These are phyloP conservation scores for Citrus reticulata DNA, from an alignment of 345 rosid species.

Conservation along the genomic window DNA sequence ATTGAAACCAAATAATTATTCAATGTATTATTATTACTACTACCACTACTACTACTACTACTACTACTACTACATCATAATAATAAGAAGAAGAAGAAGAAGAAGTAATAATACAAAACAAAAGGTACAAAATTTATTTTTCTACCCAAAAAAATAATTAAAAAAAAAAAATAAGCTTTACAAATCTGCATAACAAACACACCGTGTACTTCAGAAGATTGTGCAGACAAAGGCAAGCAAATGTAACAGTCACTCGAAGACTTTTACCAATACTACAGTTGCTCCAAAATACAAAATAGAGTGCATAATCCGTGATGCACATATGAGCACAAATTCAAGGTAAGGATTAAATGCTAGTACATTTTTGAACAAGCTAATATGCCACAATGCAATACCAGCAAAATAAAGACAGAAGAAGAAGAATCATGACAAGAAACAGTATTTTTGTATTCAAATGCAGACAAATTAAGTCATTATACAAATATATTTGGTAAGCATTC, in stretches of 20 bases:
- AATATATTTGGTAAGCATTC: neutral
- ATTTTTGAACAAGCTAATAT: neutral
- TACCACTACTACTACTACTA: too few relatives aligned
- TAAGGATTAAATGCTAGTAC: neutral
- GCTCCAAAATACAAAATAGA: neutral
- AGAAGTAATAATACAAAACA: too few relatives aligned
- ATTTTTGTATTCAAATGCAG: neutral
- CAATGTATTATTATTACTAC: too few relatives aligned
- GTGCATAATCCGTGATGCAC: neutral
- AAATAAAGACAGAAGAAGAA: neutral
- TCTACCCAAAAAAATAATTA: too few relatives aligned
- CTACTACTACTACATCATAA: too few relatives aligned
- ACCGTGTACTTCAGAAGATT: neutral
- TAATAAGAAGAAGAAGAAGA: too few relatives aligned
- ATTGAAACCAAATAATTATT: neutral
- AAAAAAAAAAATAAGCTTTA: too few relatives aligned
- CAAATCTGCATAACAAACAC: too few relatives aligned
- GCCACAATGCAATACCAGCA: neutral
- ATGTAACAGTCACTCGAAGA: neutral
- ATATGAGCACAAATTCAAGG: neutral
- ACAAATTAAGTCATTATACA: neutral
- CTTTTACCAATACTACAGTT: neutral
- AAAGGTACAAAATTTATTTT: too few relatives aligned
- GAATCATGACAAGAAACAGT: neutral
- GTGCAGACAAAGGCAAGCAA: neutral